phyloP scores from a whole-genome alignment of 495 filamentous ascomycete genomes.

The Lasiosphaeria miniovina region DNA sequence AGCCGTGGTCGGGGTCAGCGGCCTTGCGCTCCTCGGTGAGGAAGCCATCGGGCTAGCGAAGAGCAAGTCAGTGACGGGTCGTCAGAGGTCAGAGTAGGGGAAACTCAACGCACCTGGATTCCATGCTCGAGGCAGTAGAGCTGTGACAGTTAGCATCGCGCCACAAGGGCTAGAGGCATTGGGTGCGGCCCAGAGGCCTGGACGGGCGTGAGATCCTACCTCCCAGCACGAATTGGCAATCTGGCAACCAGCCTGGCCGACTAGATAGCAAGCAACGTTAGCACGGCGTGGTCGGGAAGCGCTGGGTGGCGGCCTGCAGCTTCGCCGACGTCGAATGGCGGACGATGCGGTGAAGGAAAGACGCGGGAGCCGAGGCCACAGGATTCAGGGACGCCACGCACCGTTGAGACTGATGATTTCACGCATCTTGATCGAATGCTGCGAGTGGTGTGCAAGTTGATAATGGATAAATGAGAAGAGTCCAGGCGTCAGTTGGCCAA shows the following conservation, averaged over 20 bases:
- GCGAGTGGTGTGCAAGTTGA: conserved; percentile 16
- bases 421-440: conserved; percentile 70
- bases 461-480: conserved; percentile 20
- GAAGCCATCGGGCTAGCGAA: conserved; percentile 86
- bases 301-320: background rate
- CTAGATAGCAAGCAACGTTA: conserved; percentile 54
- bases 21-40: conserved; percentile 96
- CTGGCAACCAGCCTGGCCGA: conserved; percentile 99
- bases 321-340: conserved; percentile 9
- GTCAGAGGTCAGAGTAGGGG: conserved; percentile 10
- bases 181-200: conserved; percentile 1
- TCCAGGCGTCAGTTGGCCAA: conserved; percentile 17
- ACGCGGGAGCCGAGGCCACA: conserved; percentile 30
- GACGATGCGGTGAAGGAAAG: conserved; percentile 30
- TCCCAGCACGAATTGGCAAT: conserved; percentile 99
- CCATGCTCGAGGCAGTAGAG: conserved; percentile 99
- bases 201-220: conserved; percentile 57
- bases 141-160: conserved; percentile 48
- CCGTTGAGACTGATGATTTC: conserved; percentile 99
- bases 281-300: conserved; percentile 17
- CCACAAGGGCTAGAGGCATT: background rate
- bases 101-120: conserved; percentile 76
- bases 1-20: conserved; percentile 89
- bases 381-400: conserved; percentile 50
- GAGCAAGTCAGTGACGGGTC: conserved; percentile 37